These are phyloP conservation scores for Quercus alba DNA, from an alignment of 306 rosid genomes.

Conservation along the genomic window DNA sequence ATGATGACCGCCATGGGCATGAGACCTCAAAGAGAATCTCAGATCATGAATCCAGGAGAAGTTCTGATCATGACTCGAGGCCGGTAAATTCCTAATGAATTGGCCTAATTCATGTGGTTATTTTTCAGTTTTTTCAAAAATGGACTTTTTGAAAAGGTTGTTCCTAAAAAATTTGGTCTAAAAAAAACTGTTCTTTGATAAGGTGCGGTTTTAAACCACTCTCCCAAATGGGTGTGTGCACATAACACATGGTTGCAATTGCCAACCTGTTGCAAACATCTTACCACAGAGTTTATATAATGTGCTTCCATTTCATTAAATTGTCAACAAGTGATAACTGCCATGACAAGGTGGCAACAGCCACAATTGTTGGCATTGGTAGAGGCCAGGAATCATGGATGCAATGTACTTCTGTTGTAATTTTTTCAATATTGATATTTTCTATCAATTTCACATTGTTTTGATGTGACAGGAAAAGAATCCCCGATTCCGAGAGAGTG, in stretches of 20 bases:
- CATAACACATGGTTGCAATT: slow-evolving; percentile 5
- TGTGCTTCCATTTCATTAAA: slow-evolving; percentile 4
- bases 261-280: neutral
- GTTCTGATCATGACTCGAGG: slow-evolving; percentile 73
- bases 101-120: slow-evolving; percentile 4
- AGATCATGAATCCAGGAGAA: slow-evolving; percentile 71
- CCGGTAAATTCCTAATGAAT: slow-evolving; percentile 51
- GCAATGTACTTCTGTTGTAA: neutral
- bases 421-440: neutral
- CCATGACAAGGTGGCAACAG: neutral
- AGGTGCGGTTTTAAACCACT: too few species aligned
- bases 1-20: slow-evolving; percentile 69
- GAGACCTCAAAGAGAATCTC: slow-evolving; percentile 65
- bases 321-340: neutral
- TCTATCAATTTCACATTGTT: slow-evolving; percentile 7
- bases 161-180: too few species aligned
- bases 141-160: too few species aligned
- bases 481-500: slow-evolving; percentile 98
- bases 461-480: slow-evolving; percentile 72
- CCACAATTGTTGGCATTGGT: neutral
- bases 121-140: too few species aligned
- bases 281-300: neutral
- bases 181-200: too few species aligned
- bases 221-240: too few species aligned
- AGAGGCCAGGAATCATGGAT: neutral